Evolutionary conservation across 1,284 basidiomycete genomes (phyloP).

Genomic region (Leccinum angustisporum): DNA sequence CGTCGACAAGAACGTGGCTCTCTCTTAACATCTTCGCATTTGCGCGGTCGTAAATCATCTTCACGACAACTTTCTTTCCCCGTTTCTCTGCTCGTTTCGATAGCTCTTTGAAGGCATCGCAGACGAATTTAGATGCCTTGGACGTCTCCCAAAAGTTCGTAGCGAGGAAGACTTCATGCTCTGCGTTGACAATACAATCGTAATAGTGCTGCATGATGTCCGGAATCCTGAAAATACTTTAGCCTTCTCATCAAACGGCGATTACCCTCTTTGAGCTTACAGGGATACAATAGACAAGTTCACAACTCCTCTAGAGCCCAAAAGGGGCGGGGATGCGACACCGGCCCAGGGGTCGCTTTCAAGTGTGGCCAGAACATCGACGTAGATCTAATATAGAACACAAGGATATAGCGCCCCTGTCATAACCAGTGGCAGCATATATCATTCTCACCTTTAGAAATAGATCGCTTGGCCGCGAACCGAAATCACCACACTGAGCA

Average conservation of each 20-base stretch:
- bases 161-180: constrained; percentile 60
- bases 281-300: constrained; percentile 52
- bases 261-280: constrained; percentile 22
- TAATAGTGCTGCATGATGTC: constrained; percentile 63
- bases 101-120: constrained; percentile 54
- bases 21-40: constrained; percentile 56
- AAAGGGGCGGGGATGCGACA: constrained; percentile 54
- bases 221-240: constrained; percentile 44
- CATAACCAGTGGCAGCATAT: not conserved
- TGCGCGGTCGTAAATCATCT: constrained; percentile 70
- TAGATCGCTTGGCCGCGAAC: constrained; percentile 46
- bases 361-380: constrained; percentile 52
- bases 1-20: constrained; percentile 54
- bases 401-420: not conserved
- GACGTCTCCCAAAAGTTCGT: constrained; percentile 61
- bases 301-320: constrained; percentile 56
- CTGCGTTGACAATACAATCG: constrained; percentile 55
- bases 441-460: constrained; percentile 41
- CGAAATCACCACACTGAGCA: constrained; percentile 43
- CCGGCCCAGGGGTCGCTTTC: constrained; percentile 51
- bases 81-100: constrained; percentile 48
- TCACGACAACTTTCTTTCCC: constrained; percentile 52
- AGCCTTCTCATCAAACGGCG: not conserved
- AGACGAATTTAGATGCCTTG: constrained; percentile 52
- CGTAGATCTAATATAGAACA: constrained; percentile 46